phyloP scores from a whole-genome alignment of 129 eudicot genomes.

The Centella asiatica region DNA sequence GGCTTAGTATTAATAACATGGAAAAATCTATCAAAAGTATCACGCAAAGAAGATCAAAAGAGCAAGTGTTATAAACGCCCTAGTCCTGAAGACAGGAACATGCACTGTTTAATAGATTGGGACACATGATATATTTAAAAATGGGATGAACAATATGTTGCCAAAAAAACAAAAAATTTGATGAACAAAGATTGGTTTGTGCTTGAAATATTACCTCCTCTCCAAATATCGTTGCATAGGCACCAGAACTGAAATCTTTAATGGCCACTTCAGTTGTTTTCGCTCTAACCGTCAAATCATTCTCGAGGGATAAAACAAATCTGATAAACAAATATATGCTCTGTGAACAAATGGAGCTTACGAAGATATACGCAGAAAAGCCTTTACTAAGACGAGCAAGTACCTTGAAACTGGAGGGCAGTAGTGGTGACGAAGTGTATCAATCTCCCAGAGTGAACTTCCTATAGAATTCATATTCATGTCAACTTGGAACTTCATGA shows the following conservation, averaged over 20 bases:
- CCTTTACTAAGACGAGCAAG: not conserved
- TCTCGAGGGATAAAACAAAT: slow-evolving; percentile 81
- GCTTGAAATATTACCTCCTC: slow-evolving; percentile 54
- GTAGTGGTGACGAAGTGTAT: slow-evolving; percentile 85
- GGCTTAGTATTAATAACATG: not conserved
- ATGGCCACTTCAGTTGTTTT: slow-evolving; percentile 72
- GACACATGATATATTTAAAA: too few species aligned
- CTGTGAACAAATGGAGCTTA: not conserved
- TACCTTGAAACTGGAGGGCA: slow-evolving; percentile 90
- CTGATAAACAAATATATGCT: slow-evolving; percentile 24
- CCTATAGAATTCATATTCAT: slow-evolving; percentile 30
- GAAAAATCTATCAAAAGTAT: too few species aligned
- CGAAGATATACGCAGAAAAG: not conserved
- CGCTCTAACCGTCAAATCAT: slow-evolving; percentile 77
- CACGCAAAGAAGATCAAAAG: too few species aligned
- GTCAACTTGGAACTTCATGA: not conserved
- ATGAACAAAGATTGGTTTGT: not conserved
- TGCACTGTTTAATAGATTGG: too few species aligned
- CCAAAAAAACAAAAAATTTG: not conserved
- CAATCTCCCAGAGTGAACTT: slow-evolving; percentile 94
- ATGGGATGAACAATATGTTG: too few species aligned
- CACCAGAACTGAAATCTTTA: slow-evolving; percentile 84
- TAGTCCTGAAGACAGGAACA: too few species aligned
- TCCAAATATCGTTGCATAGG: slow-evolving; percentile 76
- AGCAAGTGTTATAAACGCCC: too few species aligned